Evolutionary conservation across 805 yeast species (phyloP).

Genomic region (Zygotorulaspora danielsina): DNA sequence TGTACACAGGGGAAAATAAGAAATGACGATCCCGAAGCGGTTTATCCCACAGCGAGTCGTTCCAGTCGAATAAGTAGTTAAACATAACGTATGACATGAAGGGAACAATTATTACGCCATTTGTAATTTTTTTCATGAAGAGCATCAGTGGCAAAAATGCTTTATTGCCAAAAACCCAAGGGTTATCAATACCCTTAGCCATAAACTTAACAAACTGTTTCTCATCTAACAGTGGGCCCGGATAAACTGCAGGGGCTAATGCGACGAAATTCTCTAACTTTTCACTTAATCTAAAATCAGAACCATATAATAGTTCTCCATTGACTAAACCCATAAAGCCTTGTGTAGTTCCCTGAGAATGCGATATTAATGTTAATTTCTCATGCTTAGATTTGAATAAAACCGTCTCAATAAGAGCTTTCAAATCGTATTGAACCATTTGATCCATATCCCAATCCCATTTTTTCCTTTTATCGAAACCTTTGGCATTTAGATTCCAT

Average conservation of each 20-base stretch:
- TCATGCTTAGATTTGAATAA: constrained; percentile 37
- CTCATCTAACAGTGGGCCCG: constrained; percentile 68
- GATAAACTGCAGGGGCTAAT: constrained; percentile 87
- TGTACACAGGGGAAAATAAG: constrained; percentile 78
- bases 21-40: constrained; percentile 68
- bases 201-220: constrained; percentile 59
- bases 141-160: constrained; percentile 78
- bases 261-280: constrained; percentile 68
- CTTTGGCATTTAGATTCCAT: constrained; percentile 46
- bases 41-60: constrained; percentile 69
- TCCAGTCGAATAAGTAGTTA: constrained; percentile 85
- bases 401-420: constrained; percentile 64
- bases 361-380: constrained; percentile 66
- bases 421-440: constrained; percentile 73
- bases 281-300: constrained; percentile 40
- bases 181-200: constrained; percentile 45
- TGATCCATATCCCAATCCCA: constrained; percentile 96
- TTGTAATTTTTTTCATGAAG: constrained; percentile 47
- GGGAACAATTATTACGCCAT: constrained; percentile 53
- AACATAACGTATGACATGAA: constrained; percentile 74
- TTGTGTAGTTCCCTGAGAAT: constrained; percentile 93
- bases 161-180: constrained; percentile 65
- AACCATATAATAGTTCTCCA: constrained; percentile 32
- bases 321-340: constrained; percentile 62
- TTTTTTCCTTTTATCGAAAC: constrained; percentile 39